These are phyloP conservation scores for Phytophthora sansomeana DNA, from an alignment of 352 stramenopile species.

Conservation along the genomic window DNA sequence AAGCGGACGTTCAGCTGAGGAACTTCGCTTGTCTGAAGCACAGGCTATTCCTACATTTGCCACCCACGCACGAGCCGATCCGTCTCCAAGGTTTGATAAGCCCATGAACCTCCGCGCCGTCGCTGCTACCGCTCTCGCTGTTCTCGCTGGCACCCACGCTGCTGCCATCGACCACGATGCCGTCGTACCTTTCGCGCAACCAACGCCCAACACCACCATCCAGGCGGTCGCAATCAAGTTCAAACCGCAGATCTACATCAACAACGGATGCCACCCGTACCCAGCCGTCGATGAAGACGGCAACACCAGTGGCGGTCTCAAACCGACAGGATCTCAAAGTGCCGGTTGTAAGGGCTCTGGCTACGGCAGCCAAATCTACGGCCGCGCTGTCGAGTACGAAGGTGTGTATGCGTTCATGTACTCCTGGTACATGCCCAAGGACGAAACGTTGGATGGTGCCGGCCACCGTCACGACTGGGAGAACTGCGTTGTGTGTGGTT, in stretches of 20 bases:
- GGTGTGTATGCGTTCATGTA: conserved; percentile 33
- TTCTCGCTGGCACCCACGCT: neutral
- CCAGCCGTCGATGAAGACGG: conserved; percentile 8
- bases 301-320: neutral
- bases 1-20: neutral
- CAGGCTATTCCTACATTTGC: neutral
- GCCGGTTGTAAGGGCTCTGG: conserved; percentile 15
- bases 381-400: conserved; percentile 12
- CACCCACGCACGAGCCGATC: neutral
- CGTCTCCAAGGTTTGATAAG: no score
- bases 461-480: conserved; percentile 53
- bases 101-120: neutral
- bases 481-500: conserved; percentile 45
- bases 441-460: conserved; percentile 29
- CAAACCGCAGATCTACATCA: conserved; percentile 16
- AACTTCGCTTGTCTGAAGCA: neutral
- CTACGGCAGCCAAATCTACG: conserved; percentile 13
- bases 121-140: neutral
- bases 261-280: conserved; percentile 15
- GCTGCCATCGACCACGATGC: no score
- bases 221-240: conserved; percentile 1
- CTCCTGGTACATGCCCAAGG: conserved; percentile 54
- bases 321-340: conserved; percentile 2
- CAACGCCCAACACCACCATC: neutral
- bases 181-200: neutral